Conservation (phyloP, 1,284 basidiomycete genomes). For the Cryptococcus sp. region DNA sequence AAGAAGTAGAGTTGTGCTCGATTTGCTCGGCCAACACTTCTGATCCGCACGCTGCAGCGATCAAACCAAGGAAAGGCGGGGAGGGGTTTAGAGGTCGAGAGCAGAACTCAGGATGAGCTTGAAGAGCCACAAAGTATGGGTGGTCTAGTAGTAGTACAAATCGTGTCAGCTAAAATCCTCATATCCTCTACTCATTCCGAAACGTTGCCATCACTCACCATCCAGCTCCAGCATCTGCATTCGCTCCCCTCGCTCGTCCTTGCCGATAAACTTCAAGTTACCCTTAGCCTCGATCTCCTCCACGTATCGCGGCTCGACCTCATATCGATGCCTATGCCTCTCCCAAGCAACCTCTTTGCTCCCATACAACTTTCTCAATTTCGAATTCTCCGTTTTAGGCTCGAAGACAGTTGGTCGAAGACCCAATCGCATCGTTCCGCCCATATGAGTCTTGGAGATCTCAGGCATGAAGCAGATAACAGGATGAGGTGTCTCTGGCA, state of each 20-base stretch:
- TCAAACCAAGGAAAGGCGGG: conserved; percentile 93
- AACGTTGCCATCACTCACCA: conserved; percentile 57
- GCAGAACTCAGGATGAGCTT: conserved; percentile 98
- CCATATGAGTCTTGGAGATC: conserved; percentile 96
- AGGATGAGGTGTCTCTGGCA: conserved; percentile 62
- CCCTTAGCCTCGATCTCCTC: conserved; percentile 71
- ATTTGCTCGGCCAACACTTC: conserved; percentile 74
- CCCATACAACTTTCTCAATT: conserved; percentile 81
- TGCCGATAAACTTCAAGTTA: conserved; percentile 76
- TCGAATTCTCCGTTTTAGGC: conserved; percentile 62
- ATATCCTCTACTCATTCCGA: neutral
- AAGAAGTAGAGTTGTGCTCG: conserved; percentile 61
- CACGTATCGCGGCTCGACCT: conserved; percentile 90
- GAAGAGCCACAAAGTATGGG: conserved; percentile 91
- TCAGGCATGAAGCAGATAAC: conserved; percentile 99
- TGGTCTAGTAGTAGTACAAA: conserved; percentile 65
- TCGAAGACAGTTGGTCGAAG: conserved; percentile 91
- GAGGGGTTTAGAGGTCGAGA: conserved; percentile 98
- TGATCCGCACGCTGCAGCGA: conserved; percentile 76
- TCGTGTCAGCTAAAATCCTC: conserved; percentile 1
- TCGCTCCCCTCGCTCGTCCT: conserved; percentile 91
- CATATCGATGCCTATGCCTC: conserved; percentile 94
- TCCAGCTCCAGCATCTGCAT: conserved; percentile 95
- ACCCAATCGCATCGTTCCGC: conserved; percentile 97
- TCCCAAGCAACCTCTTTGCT: conserved; percentile 87